Evolutionary conservation across 225 moss, liverwort and hornwort genomes (phyloP).

Genomic region (Sphagnum tenellum): DNA sequence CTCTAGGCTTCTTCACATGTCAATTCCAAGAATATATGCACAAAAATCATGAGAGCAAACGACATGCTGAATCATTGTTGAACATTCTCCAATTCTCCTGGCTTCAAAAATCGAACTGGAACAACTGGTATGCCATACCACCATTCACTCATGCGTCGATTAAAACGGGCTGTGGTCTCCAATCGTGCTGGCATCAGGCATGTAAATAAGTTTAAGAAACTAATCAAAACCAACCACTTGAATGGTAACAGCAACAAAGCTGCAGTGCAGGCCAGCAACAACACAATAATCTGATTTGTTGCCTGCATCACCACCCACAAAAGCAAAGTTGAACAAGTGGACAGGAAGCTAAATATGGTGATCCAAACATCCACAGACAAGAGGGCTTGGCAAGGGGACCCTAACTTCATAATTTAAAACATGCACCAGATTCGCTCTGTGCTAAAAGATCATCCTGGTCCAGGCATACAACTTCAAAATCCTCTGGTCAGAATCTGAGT

Average conservation of each 20-base stretch:
- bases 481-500: no score
- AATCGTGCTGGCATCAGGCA: constrained; percentile 52
- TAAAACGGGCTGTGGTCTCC: constrained; percentile 50
- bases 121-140: constrained; percentile 94
- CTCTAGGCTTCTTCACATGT: no score
- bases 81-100: constrained; percentile 16
- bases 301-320: constrained; percentile 35
- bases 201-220: constrained; percentile 73
- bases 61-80: not conserved
- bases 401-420: not conserved
- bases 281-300: constrained; percentile 49
- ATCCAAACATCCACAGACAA: not conserved
- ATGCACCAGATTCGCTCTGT: not conserved
- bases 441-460: no score
- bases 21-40: not conserved
- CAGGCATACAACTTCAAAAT: no score
- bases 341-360: constrained; percentile 2
- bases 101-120: constrained; percentile 68
- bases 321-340: not conserved
- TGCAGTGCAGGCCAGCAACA: constrained; percentile 40
- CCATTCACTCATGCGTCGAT: constrained; percentile 77
- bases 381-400: not conserved
- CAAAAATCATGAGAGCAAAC: no score
- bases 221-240: constrained; percentile 45
- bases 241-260: constrained; percentile 53